These are phyloP conservation scores for Dissophora globulifera DNA, from an alignment of 192 early-diverging fungal genomes.

Conservation along the genomic window DNA sequence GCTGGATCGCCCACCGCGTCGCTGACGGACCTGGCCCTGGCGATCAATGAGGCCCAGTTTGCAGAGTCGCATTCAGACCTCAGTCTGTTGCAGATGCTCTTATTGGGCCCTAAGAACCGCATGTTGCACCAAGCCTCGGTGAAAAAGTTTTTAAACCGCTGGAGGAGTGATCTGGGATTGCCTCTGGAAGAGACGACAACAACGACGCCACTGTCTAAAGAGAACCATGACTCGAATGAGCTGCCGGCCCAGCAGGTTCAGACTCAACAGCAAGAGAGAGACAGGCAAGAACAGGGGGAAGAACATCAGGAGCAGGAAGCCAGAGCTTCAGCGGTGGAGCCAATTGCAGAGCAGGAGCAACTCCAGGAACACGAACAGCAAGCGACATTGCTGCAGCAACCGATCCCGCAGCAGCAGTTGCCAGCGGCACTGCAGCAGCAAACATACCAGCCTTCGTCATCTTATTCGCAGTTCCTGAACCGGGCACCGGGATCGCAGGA, in stretches of 20 bases:
- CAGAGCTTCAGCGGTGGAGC: neutral
- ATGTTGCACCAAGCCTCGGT: slow-evolving; percentile 42
- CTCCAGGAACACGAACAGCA: slow-evolving; percentile 9
- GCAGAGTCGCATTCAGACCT: slow-evolving; percentile 33
- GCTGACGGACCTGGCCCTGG: slow-evolving; percentile 33
- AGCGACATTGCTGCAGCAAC: slow-evolving; percentile 12
- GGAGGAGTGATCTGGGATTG: slow-evolving; percentile 39
- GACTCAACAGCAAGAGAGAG: neutral
- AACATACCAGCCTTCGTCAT: slow-evolving; percentile 36
- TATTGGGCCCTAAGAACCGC: slow-evolving; percentile 42
- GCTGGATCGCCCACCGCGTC: slow-evolving; percentile 1
- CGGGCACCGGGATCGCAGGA: slow-evolving; percentile 2
- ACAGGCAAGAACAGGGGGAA: neutral
- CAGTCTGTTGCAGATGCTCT: slow-evolving; percentile 21
- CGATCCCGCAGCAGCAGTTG: slow-evolving; percentile 18
- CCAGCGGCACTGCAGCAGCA: slow-evolving; percentile 27
- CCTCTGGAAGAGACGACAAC: slow-evolving; percentile 31
- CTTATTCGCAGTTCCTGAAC: slow-evolving; percentile 7
- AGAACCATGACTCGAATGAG: neutral
- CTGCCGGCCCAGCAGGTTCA: neutral
- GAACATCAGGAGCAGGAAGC: neutral
- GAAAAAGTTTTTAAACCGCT: slow-evolving; percentile 44
- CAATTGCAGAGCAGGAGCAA: slow-evolving; percentile 9
- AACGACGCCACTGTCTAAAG: neutral
- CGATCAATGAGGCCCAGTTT: slow-evolving; percentile 42